These are phyloP conservation scores for Phialocephala subalpina DNA, from an alignment of 2,329 filamentous ascomycete species.

Conservation along the genomic window DNA sequence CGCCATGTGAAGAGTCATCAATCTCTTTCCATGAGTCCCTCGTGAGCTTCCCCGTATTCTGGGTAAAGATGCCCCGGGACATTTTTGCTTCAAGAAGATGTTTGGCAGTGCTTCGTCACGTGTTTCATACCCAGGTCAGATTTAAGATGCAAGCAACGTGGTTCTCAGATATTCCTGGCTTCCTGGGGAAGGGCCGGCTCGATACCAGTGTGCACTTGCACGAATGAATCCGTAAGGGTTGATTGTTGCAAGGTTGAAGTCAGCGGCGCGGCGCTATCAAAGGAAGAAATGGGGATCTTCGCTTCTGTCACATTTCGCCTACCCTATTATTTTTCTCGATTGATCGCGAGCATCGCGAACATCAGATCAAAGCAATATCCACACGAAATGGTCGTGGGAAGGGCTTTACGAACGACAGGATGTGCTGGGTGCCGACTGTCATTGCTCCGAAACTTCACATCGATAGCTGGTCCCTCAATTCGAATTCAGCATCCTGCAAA, in stretches of 20 bases:
- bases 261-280: too few relatives aligned
- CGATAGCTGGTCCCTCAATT: slow-evolving; percentile 33
- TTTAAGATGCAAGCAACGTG: too few relatives aligned
- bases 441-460: slow-evolving; percentile 39
- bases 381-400: slow-evolving; percentile 38
- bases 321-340: background rate
- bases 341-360: background rate
- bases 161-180: too few relatives aligned
- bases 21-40: background rate
- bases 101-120: background rate
- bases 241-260: background rate
- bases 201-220: too few relatives aligned
- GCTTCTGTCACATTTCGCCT: background rate
- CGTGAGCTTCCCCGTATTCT: background rate
- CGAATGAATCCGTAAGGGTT: too few relatives aligned
- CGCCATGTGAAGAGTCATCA: background rate
- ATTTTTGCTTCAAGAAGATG: too few relatives aligned
- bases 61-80: background rate
- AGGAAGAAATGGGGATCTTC: background rate
- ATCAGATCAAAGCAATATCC: background rate
- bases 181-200: too few relatives aligned
- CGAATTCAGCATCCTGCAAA: slow-evolving; percentile 23
- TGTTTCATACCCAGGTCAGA: background rate
- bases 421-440: slow-evolving; percentile 44
- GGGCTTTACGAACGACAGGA: slow-evolving; percentile 39